Conservation (phyloP, 2,329 filamentous ascomycete species). For the Cladosporium sp. region DNA sequence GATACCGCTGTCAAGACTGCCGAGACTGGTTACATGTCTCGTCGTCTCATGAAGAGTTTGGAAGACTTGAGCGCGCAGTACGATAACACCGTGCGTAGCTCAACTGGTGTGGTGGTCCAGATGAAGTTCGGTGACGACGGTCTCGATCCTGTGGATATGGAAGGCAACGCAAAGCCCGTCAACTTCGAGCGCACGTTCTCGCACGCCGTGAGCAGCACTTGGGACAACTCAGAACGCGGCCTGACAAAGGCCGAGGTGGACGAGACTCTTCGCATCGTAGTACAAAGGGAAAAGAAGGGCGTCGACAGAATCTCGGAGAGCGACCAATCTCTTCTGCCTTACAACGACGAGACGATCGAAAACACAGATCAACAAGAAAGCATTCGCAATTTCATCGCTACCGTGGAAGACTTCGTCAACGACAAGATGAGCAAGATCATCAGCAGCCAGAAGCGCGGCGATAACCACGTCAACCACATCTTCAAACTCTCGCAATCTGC, state of each 20-base stretch:
- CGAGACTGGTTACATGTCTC: constrained; percentile 98
- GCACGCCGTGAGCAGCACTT: constrained; percentile 73
- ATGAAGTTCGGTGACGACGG: constrained; percentile 98
- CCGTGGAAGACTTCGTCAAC: constrained; percentile 70
- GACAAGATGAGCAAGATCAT: constrained; percentile 33
- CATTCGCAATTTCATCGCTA: constrained; percentile 76
- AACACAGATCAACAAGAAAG: constrained; percentile 61
- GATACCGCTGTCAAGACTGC: constrained; percentile 99
- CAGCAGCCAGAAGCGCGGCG: constrained; percentile 28
- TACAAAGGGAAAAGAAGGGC: constrained; percentile 40
- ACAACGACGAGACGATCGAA: constrained; percentile 35
- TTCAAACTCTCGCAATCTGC: constrained; percentile 80
- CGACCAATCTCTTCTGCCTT: constrained; percentile 19
- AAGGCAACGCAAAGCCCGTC: constrained; percentile 87
- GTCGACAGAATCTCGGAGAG: constrained; percentile 19
- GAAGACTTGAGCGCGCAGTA: constrained; percentile 94
- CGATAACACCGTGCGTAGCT: constrained; percentile 91
- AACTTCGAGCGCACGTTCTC: constrained; percentile 89
- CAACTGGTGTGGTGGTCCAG: constrained; percentile 83
- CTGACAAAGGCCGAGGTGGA: constrained; percentile 74
- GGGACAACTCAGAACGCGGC: constrained; percentile 72
- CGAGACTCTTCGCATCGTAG: constrained; percentile 65
- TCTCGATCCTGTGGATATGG: constrained; percentile 96
- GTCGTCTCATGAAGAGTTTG: constrained; percentile 94
- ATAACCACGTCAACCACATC: constrained; percentile 61